These are phyloP conservation scores for Suhomyces kilbournensis DNA, from an alignment of 805 yeast genomes.

Conservation along the genomic window DNA sequence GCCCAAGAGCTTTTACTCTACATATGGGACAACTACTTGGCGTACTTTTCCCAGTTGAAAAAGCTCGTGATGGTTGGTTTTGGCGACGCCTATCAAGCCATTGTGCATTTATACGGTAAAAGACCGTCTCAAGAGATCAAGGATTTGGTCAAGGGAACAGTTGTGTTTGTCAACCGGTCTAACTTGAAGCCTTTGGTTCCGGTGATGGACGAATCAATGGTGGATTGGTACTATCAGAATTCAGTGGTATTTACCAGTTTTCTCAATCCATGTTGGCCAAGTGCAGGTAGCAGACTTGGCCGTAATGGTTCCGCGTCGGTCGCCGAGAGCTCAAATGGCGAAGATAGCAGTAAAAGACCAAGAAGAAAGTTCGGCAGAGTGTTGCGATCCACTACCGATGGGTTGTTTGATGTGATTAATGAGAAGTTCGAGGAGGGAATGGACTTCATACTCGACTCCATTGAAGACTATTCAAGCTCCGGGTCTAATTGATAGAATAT, in stretches of 20 bases:
- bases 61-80: constrained; percentile 79
- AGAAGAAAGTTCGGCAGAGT: constrained; percentile 92
- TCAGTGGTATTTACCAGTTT: constrained; percentile 77
- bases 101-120: constrained; percentile 85
- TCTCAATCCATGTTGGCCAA: constrained; percentile 79
- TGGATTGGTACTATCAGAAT: constrained; percentile 88
- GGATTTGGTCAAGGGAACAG: constrained; percentile 63
- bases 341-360: constrained; percentile 57
- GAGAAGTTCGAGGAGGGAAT: constrained; percentile 84
- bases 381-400: constrained; percentile 66
- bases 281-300: constrained; percentile 26
- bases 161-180: constrained; percentile 65
- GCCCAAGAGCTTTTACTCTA: constrained; percentile 76
- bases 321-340: constrained; percentile 18
- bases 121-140: constrained; percentile 55
- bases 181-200: constrained; percentile 79
- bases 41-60: constrained; percentile 61
- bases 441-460: constrained; percentile 76
- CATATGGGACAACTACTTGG: constrained; percentile 88
- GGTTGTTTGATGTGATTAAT: constrained; percentile 69
- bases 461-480: constrained; percentile 49
- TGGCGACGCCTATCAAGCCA: constrained; percentile 86
- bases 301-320: constrained; percentile 14
- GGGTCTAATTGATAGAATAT: neutral
- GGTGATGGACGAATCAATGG: constrained; percentile 80